A percentile compares a stretch with the other conserved stretches of the same genome.
Conservation (phyloP, 352 stramenopile species). For the Halophytophthora polymorphica region DNA sequence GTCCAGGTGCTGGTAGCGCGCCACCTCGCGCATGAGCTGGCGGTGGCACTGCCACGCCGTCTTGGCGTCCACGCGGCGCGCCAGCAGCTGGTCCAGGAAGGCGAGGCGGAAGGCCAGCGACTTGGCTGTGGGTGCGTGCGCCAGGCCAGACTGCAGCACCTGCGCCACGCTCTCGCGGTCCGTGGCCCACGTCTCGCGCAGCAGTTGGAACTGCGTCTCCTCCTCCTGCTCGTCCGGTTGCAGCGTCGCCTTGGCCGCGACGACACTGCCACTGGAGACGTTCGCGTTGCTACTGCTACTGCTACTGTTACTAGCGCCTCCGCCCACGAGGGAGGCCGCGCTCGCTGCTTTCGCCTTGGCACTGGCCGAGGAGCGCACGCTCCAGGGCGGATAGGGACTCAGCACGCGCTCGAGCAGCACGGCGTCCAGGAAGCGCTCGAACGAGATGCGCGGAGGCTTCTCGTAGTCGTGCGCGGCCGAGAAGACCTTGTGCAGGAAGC, state of each 20-base stretch:
- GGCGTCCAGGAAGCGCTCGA: slow-evolving; percentile 55
- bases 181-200: slow-evolving; percentile 66
- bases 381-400: slow-evolving; percentile 21
- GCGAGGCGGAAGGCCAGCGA: slow-evolving; percentile 60
- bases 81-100: slow-evolving; percentile 65
- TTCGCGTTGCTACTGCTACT: neutral
- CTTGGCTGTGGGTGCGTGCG: slow-evolving; percentile 51
- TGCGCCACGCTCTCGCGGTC: slow-evolving; percentile 48
- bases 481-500: slow-evolving; percentile 59
- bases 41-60: slow-evolving; percentile 78
- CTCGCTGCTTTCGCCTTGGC: slow-evolving; percentile 22
- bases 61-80: slow-evolving; percentile 65
- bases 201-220: slow-evolving; percentile 64
- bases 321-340: slow-evolving; percentile 5
- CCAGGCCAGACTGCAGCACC: slow-evolving; percentile 48
- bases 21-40: slow-evolving; percentile 76
- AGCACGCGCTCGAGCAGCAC: slow-evolving; percentile 53
- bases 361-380: slow-evolving; percentile 13
- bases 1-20: slow-evolving; percentile 64
- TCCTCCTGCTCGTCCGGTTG: slow-evolving; percentile 55
- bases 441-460: slow-evolving; percentile 61
- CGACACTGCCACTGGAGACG: neutral
- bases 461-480: slow-evolving; percentile 54
- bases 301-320: neutral
- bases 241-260: slow-evolving; percentile 1